A percentile compares a stretch with the other conserved stretches of the same genome.
These are phyloP conservation scores for Saccharomyces mikatae DNA, from an alignment of 805 yeast species.

Conservation along the genomic window DNA sequence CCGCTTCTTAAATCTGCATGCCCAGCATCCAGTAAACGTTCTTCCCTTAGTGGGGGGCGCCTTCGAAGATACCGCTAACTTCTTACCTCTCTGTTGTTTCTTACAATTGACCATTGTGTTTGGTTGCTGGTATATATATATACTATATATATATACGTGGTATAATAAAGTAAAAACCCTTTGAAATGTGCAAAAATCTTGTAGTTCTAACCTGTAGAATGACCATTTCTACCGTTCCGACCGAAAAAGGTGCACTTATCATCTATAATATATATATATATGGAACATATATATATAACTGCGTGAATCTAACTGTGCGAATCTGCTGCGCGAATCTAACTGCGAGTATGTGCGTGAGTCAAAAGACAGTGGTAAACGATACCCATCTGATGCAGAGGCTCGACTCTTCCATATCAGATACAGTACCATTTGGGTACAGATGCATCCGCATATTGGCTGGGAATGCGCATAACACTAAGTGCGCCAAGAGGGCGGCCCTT, in stretches of 20 bases:
- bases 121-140: background rate
- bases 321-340: too few relatives aligned
- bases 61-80: background rate
- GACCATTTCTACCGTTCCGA: background rate
- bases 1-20: conserved; percentile 28
- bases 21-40: conserved; percentile 31
- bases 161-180: background rate
- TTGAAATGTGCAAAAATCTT: background rate
- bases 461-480: background rate
- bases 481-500: background rate
- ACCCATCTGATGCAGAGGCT: background rate
- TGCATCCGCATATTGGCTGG: background rate
- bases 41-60: conserved; percentile 13
- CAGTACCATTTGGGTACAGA: background rate
- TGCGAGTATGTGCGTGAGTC: background rate
- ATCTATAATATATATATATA: background rate
- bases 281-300: background rate
- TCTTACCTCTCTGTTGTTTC: background rate
- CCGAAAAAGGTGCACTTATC: background rate
- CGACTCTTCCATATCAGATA: background rate
- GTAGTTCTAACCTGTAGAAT: background rate
- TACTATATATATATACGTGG: background rate
- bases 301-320: background rate
- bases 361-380: background rate
- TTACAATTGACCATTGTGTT: background rate